Base-by-base conservation (phyloP, 768 basidiomycete species). In the Pleurotus tuoliensis region DNA sequence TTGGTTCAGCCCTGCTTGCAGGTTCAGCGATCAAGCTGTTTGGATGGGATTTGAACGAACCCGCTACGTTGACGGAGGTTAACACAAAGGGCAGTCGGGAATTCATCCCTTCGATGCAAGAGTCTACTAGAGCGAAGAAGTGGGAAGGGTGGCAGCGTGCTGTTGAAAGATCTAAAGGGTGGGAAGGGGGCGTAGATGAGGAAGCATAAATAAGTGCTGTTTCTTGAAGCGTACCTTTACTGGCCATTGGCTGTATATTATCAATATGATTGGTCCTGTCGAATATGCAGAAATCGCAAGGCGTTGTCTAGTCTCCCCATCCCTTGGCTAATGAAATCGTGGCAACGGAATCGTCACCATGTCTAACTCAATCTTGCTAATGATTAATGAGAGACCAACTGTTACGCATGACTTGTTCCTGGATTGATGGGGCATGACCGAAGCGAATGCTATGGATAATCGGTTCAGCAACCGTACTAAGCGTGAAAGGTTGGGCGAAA, bases 1-100 rank as follows among this genome's bases (percentile, higher is more conserved):
- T 99, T 48, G 97, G 97, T 16, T 92, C 94, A 7, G 97, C 97
- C 20, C 76, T 99, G 55, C 84, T 97, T 27, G 97, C 97, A 13
- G 97, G 91, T 24, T 82, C 90, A 38, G 94, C 97, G 2, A 80
- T 98, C 49, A 74, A 80, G 5, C 76, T 98, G 20, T 95, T 91
- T 64, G 96, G 94, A 47, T 98, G 97, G 97, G 87, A 98, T 70
- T 73, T 98, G 53, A 76, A 72, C 46, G 82, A 84, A 37, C 94
- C 95, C 0, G 86, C 91, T 69, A 92, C 94, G 16, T 78, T 99
- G 11, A 70, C 73, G 8, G 82, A 90, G 61, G 94, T 98, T 39
- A 98, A 98, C 67, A 92, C 90, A 38, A 85, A 86, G 46, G 92
- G 92, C 6, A 91, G 79, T 63, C 78, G 73, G 44, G 76, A 78